A percentile compares a stretch with the other conserved stretches of the same genome.
Conservation (phyloP, 371 early-diverging fungal species). For the Mucor irregularis region DNA sequence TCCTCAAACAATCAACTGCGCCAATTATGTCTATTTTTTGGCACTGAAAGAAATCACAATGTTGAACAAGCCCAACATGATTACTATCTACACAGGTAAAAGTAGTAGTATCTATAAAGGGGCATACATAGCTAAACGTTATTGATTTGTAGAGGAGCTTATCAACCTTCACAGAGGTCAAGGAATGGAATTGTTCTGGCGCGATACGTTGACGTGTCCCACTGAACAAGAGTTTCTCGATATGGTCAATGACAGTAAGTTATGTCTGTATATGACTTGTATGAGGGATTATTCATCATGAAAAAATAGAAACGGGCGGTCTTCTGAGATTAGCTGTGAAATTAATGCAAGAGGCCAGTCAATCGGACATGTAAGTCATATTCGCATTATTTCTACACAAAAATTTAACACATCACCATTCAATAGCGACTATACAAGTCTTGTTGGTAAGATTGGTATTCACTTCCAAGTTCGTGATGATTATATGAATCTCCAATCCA, state of each 20-base stretch:
- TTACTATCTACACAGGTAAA: slow-evolving; percentile 73
- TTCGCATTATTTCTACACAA: neutral
- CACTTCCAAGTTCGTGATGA: slow-evolving; percentile 97
- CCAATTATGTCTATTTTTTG: slow-evolving; percentile 94
- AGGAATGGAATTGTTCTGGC: slow-evolving; percentile 85
- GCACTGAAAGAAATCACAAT: slow-evolving; percentile 78
- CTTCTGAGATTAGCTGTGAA: slow-evolving; percentile 87
- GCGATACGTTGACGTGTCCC: slow-evolving; percentile 86
- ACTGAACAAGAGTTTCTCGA: slow-evolving; percentile 87
- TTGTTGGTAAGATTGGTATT: slow-evolving; percentile 68
- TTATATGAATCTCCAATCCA: slow-evolving; percentile 87
- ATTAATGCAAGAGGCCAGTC: slow-evolving; percentile 79
- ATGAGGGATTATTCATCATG: neutral
- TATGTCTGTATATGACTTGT: neutral
- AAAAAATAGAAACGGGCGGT: slow-evolving; percentile 95
- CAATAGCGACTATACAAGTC: slow-evolving; percentile 1
- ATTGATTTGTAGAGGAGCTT: slow-evolving; percentile 16
- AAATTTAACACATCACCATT: neutral
- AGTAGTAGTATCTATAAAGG: neutral
- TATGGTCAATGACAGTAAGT: slow-evolving; percentile 90
- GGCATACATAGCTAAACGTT: too few relatives aligned
- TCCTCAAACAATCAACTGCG: slow-evolving; percentile 90
- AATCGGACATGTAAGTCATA: slow-evolving; percentile 51
- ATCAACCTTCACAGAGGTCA: slow-evolving; percentile 28
- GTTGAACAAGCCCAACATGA: slow-evolving; percentile 68